A percentile compares a stretch with the other conserved stretches of the same genome.
Evolutionary conservation across 345 rosid species (phyloP).

Genomic region (Xanthoceras sorbifolium): DNA sequence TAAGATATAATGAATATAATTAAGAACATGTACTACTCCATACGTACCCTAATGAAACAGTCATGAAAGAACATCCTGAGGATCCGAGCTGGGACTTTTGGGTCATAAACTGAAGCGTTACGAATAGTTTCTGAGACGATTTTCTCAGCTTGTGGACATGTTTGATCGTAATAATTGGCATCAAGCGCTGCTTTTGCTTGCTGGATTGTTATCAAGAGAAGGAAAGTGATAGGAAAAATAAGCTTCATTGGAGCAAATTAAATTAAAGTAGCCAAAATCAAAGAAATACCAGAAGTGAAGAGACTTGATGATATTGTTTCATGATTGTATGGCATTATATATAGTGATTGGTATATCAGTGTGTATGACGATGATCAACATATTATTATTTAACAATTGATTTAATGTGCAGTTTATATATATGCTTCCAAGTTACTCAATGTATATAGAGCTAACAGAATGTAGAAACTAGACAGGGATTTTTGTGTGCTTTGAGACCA

Average conservation of each 20-base stretch:
- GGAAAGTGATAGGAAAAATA: slow-evolving; percentile 3
- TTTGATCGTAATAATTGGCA: slow-evolving; percentile 58
- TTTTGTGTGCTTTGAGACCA: slow-evolving; percentile 45
- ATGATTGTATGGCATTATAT: slow-evolving; percentile 12
- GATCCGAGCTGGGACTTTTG: slow-evolving; percentile 79
- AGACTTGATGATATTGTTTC: slow-evolving; percentile 22
- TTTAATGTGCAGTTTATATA: slow-evolving; percentile 12
- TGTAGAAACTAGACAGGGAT: background rate
- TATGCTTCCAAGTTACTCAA: slow-evolving; percentile 77
- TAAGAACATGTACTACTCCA: too few species aligned
- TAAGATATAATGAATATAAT: too few species aligned
- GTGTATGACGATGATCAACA: background rate
- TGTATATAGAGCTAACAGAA: background rate
- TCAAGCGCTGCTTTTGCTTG: slow-evolving; percentile 43
- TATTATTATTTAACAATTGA: background rate
- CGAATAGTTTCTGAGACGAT: slow-evolving; percentile 55
- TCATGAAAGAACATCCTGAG: slow-evolving; percentile 94
- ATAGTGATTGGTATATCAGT: slow-evolving; percentile 28
- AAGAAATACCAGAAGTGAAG: background rate
- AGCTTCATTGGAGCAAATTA: slow-evolving; percentile 21
- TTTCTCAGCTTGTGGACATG: slow-evolving; percentile 73
- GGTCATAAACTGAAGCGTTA: slow-evolving; percentile 64
- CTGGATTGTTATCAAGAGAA: slow-evolving; percentile 31
- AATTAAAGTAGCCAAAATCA: slow-evolving; percentile 32
- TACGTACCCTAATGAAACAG: slow-evolving; percentile 80